Evolutionary conservation across 176 grass and related monocot species (phyloP).

Genomic region (Avena insularis): DNA sequence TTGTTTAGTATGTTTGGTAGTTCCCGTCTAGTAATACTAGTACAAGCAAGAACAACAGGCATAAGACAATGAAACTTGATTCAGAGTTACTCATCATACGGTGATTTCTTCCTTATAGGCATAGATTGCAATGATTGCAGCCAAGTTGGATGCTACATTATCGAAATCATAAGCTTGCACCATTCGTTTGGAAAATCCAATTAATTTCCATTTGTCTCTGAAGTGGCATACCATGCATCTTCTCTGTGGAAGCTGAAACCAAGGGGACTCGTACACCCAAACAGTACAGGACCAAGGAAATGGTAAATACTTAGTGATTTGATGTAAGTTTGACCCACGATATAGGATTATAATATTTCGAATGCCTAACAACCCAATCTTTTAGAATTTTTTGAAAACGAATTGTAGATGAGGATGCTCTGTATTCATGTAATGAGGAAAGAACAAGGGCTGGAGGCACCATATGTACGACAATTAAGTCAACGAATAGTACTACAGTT

Average conservation of each 20-base stretch:
- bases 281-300: not conserved
- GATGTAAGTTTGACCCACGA: not conserved
- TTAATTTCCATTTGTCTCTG: not conserved
- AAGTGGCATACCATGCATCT: not conserved
- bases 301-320: not conserved
- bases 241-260: not conserved
- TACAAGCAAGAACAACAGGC: not conserved
- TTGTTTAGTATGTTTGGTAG: not conserved
- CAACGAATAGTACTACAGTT: not conserved
- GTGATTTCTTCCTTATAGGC: constrained; percentile 54
- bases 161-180: constrained; percentile 48
- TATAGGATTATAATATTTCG: not conserved
- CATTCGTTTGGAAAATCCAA: not conserved
- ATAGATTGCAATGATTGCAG: constrained; percentile 85
- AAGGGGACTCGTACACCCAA: not conserved
- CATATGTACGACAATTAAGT: not conserved
- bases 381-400: not conserved
- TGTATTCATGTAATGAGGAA: not conserved
- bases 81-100: not conserved
- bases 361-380: not conserved
- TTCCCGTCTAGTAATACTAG: not conserved
- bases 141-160: constrained; percentile 83
- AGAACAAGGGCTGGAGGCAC: not conserved
- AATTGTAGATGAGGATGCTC: not conserved
- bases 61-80: not conserved